phyloP scores from a whole-genome alignment of 2,329 filamentous ascomycete species.

The Penicillium sp. region DNA sequence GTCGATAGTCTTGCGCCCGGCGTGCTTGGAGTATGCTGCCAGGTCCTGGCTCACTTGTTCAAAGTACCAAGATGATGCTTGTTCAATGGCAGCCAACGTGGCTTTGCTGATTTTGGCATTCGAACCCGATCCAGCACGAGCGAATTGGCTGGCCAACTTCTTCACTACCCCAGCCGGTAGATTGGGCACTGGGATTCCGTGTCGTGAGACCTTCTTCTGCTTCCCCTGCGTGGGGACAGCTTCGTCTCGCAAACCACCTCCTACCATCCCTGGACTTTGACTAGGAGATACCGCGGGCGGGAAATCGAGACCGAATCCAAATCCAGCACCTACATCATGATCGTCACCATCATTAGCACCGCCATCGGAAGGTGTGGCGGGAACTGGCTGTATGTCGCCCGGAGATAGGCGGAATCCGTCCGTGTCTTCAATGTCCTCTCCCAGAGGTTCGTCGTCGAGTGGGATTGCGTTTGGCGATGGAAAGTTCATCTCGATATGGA shows the following conservation, averaged over 20 bases:
- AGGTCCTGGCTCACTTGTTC: conserved; percentile 79
- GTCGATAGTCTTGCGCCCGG: conserved; percentile 76
- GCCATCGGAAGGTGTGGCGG: conserved; percentile 22
- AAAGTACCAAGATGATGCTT: conserved; percentile 87
- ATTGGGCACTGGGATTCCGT: conserved; percentile 70
- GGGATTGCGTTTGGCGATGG: conserved; percentile 31
- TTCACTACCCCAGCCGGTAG: conserved; percentile 70
- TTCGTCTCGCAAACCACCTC: conserved; percentile 33
- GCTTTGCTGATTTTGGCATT: conserved; percentile 68
- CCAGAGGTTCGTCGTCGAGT: conserved; percentile 25
- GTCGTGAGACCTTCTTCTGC: conserved; percentile 57
- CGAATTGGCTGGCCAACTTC: conserved; percentile 57
- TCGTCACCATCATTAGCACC: conserved; percentile 20
- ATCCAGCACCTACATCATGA: conserved; percentile 24
- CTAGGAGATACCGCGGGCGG: conserved; percentile 25
- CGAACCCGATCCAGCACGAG: conserved; percentile 58
- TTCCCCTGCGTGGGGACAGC: conserved; percentile 30
- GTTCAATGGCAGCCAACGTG: conserved; percentile 65
- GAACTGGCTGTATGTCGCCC: conserved; percentile 22
- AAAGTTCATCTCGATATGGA: conserved; percentile 39
- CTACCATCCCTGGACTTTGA: conserved; percentile 29
- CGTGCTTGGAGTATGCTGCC: conserved; percentile 72
- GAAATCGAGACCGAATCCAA: conserved; percentile 29
- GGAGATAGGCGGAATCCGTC: conserved; percentile 31
- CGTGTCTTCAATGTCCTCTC: conserved; percentile 30